phyloP scores from a whole-genome alignment of 2,329 filamentous ascomycete species.

The Monilinia laxa region DNA sequence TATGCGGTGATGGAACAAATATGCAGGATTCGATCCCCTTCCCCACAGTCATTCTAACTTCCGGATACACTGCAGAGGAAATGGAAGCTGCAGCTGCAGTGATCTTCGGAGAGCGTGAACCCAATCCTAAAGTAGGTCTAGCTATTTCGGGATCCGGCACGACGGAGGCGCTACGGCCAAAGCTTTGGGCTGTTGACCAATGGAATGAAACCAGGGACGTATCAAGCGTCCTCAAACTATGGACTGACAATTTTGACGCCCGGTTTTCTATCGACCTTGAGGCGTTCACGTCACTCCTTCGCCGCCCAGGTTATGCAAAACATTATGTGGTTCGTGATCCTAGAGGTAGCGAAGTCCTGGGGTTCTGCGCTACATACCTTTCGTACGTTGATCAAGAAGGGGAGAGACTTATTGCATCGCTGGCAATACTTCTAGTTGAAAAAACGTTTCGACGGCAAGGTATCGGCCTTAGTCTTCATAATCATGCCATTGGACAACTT shows the following conservation, averaged over 20 bases:
- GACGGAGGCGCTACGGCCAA: conserved; percentile 25
- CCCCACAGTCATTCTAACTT: conserved; percentile 52
- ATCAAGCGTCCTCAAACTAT: conserved; percentile 33
- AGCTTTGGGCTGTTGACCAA: conserved; percentile 38
- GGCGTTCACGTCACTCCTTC: conserved; percentile 49
- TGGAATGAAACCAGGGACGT: conserved; percentile 38
- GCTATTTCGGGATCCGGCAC: not conserved
- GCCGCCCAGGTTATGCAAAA: conserved; percentile 55
- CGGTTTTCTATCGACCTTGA: conserved; percentile 49
- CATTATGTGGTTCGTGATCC: conserved; percentile 57
- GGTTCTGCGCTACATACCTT: conserved; percentile 61
- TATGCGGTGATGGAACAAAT: conserved; percentile 50
- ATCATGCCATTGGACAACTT: conserved; percentile 51
- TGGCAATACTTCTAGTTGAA: conserved; percentile 55
- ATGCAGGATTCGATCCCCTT: conserved; percentile 46
- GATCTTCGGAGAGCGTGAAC: conserved; percentile 48
- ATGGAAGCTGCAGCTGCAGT: conserved; percentile 53
- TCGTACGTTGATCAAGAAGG: conserved; percentile 55
- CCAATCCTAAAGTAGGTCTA: conserved; percentile 7
- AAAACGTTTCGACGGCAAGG: conserved; percentile 50
- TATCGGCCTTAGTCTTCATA: conserved; percentile 54
- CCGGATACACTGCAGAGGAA: conserved; percentile 49
- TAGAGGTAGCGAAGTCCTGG: conserved; percentile 47
- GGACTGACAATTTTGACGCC: conserved; percentile 32
- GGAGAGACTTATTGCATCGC: conserved; percentile 54